These are phyloP conservation scores for Penicillium bovifimosum DNA, from an alignment of 495 filamentous ascomycete genomes.

Conservation along the genomic window DNA sequence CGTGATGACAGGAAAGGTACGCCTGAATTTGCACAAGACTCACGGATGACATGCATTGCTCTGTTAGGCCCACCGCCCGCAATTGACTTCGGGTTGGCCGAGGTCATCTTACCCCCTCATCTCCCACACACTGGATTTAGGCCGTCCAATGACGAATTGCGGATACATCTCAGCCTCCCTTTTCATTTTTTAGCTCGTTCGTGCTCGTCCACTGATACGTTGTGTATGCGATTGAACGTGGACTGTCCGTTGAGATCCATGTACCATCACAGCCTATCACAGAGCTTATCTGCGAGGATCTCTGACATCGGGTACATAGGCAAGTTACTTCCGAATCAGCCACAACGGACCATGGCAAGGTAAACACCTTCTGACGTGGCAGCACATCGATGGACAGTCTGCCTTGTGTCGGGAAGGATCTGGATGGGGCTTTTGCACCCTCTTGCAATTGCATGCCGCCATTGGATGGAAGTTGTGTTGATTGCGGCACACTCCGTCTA, in stretches of 20 bases:
- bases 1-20: background rate
- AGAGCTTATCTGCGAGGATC: background rate
- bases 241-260: constrained; percentile 7
- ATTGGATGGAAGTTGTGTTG: constrained; percentile 6
- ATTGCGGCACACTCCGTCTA: background rate
- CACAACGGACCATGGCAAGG: constrained; percentile 9
- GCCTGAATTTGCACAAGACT: background rate
- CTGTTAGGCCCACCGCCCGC: background rate
- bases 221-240: constrained; percentile 7
- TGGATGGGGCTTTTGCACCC: constrained; percentile 12
- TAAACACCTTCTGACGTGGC: constrained; percentile 29
- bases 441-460: background rate
- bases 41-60: background rate
- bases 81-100: background rate
- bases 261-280: constrained; percentile 18
- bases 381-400: constrained; percentile 8
- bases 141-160: constrained; percentile 12
- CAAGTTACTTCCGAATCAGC: constrained; percentile 10
- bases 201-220: constrained; percentile 8
- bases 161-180: constrained; percentile 10
- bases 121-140: constrained; percentile 3
- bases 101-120: constrained; percentile 6
- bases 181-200: constrained; percentile 2
- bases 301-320: constrained; percentile 22
- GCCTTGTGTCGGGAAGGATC: constrained; percentile 10